These are phyloP conservation scores for Arthrobotrys megalospora DNA, from an alignment of 2,329 filamentous ascomycete species.

Conservation along the genomic window DNA sequence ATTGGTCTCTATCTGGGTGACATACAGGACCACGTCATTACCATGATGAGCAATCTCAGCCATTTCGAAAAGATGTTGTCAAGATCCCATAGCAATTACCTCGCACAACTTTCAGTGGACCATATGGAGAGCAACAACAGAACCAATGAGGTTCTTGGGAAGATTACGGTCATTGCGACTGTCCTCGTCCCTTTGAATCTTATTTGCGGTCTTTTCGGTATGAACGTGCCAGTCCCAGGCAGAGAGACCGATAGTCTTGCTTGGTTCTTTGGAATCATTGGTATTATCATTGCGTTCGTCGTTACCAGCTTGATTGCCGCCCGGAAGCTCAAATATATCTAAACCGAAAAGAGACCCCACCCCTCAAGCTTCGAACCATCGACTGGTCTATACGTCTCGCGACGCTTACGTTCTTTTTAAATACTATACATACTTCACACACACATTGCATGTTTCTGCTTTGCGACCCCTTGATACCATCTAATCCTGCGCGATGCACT, in stretches of 20 bases:
- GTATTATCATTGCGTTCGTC: slow-evolving; percentile 52
- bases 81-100: slow-evolving; percentile 93
- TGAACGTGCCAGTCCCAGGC: slow-evolving; percentile 97
- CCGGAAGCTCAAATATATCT: slow-evolving; percentile 51
- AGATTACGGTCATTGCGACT: slow-evolving; percentile 93
- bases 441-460: neutral
- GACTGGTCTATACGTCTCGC: neutral
- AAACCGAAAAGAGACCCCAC: neutral
- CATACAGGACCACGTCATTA: slow-evolving; percentile 99
- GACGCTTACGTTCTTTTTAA: slow-evolving; percentile 22
- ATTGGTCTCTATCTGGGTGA: slow-evolving; percentile 98
- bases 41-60: slow-evolving; percentile 95
- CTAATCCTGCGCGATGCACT: neutral
- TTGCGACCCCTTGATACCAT: neutral
- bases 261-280: slow-evolving; percentile 79
- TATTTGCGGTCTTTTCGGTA: slow-evolving; percentile 97
- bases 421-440: slow-evolving; percentile 19
- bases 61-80: slow-evolving; percentile 97
- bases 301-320: slow-evolving; percentile 45
- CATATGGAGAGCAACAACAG: slow-evolving; percentile 97
- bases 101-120: slow-evolving; percentile 82
- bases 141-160: slow-evolving; percentile 93
- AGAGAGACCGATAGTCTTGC: slow-evolving; percentile 84
- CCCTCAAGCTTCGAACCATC: neutral
- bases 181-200: slow-evolving; percentile 99